phyloP scores from a whole-genome alignment of 805 yeast species.

The Sugiyamaella qingdaonensis region DNA sequence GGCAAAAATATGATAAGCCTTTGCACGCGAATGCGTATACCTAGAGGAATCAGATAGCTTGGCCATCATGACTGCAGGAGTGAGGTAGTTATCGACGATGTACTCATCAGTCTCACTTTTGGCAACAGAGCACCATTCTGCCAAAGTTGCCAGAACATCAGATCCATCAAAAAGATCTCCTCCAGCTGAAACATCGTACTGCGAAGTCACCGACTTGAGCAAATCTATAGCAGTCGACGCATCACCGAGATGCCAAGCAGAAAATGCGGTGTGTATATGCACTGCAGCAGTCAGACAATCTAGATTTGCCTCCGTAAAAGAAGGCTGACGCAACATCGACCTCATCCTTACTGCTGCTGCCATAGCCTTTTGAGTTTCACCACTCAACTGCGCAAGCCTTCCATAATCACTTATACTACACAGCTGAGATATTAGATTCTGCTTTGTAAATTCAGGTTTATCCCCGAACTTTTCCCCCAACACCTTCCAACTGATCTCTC shows the following conservation, averaged over 20 bases:
- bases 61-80: slow-evolving; percentile 36
- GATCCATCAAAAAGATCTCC: slow-evolving; percentile 5
- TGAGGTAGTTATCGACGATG: slow-evolving; percentile 56
- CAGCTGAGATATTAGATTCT: neutral
- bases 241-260: slow-evolving; percentile 64
- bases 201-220: slow-evolving; percentile 35
- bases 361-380: slow-evolving; percentile 24
- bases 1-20: slow-evolving; percentile 59
- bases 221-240: slow-evolving; percentile 53
- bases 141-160: slow-evolving; percentile 25
- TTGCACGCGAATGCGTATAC: slow-evolving; percentile 33
- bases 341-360: slow-evolving; percentile 24
- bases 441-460: neutral
- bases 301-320: neutral
- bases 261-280: slow-evolving; percentile 50
- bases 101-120: slow-evolving; percentile 60
- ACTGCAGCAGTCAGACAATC: slow-evolving; percentile 25
- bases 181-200: slow-evolving; percentile 6
- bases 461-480: neutral
- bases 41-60: slow-evolving; percentile 18
- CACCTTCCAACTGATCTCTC: slow-evolving; percentile 12
- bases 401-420: slow-evolving; percentile 10
- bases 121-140: slow-evolving; percentile 69
- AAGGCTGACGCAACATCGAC: neutral
- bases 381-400: slow-evolving; percentile 19